A percentile compares a stretch with the other conserved stretches of the same genome.
Conservation (phyloP, 495 filamentous ascomycete genomes). For the Trichoderma asperelloides region DNA sequence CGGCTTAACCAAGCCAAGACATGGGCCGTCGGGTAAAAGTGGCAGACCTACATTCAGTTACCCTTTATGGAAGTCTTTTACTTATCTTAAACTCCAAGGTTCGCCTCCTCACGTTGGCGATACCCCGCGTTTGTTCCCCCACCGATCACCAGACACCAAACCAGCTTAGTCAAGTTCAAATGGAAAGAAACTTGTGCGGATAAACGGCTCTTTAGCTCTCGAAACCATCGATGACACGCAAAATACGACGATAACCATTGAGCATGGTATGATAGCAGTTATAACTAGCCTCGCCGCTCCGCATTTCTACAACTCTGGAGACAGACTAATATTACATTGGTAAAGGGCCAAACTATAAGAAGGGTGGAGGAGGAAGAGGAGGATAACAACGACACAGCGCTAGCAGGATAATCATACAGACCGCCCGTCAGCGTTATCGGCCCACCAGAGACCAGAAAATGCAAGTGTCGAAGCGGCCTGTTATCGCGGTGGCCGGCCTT, state of each 20-base stretch:
- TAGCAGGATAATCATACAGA: not conserved
- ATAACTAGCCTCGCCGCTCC: not conserved
- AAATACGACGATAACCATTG: not conserved
- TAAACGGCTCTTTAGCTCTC: not conserved
- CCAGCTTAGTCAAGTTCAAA: not conserved
- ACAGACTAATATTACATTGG: not conserved
- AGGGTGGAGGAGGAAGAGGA: not conserved
- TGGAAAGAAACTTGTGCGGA: not conserved
- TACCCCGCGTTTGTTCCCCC: not conserved
- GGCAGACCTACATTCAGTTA: not conserved
- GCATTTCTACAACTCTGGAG: not conserved
- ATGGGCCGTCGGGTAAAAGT: not conserved
- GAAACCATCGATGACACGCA: not conserved
- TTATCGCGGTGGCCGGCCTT: conserved; percentile 47
- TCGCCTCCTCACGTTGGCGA: not conserved
- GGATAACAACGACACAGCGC: too few species aligned
- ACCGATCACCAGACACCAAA: not conserved
- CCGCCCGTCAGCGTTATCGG: not conserved
- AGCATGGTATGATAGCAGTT: not conserved
- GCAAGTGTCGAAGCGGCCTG: conserved; percentile 26
- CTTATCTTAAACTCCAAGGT: not conserved
- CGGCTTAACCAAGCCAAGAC: not conserved
- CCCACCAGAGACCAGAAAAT: not conserved
- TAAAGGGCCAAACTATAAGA: not conserved
- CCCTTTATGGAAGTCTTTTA: not conserved